Conservation (phyloP, 192 early-diverging fungal species). For the Podila verticillata region DNA sequence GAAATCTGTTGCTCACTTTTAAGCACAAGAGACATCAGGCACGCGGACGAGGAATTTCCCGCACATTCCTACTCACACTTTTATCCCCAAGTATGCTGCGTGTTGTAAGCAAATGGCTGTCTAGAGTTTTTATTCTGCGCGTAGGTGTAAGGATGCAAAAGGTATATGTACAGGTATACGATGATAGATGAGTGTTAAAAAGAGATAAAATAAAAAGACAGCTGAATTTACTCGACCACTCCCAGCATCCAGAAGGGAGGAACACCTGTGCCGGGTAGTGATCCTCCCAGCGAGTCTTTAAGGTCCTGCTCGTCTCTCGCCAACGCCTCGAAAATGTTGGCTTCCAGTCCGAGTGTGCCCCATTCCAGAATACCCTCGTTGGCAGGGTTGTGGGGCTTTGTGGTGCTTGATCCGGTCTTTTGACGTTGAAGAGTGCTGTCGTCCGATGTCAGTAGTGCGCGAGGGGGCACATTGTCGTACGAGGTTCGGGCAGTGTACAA, state of each 20-base stretch:
- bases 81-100: too few species aligned
- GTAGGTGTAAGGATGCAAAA: too few species aligned
- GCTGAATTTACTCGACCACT: conserved; percentile 30
- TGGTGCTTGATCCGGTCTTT: conserved; percentile 19
- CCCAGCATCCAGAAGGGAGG: conserved; percentile 68
- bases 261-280: conserved; percentile 48
- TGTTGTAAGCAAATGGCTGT: too few species aligned
- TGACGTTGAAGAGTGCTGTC: neutral
- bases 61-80: too few species aligned
- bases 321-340: conserved; percentile 38
- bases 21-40: too few species aligned
- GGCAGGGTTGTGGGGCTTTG: conserved; percentile 14
- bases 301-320: conserved; percentile 37
- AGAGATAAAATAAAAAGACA: neutral
- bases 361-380: conserved; percentile 33
- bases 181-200: neutral
- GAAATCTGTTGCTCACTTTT: too few species aligned
- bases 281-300: conserved; percentile 44
- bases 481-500: conserved; percentile 59
- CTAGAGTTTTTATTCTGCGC: too few species aligned
- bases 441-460: conserved; percentile 19
- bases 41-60: too few species aligned
- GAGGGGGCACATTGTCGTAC: conserved; percentile 42
- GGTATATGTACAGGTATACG: neutral
- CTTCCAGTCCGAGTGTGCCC: conserved; percentile 42